Percentiles rank a stretch among this genome's conserved stretches.
These are phyloP conservation scores for Boletus albobrunnescens DNA, from an alignment of 1,284 basidiomycete genomes.

Conservation along the genomic window DNA sequence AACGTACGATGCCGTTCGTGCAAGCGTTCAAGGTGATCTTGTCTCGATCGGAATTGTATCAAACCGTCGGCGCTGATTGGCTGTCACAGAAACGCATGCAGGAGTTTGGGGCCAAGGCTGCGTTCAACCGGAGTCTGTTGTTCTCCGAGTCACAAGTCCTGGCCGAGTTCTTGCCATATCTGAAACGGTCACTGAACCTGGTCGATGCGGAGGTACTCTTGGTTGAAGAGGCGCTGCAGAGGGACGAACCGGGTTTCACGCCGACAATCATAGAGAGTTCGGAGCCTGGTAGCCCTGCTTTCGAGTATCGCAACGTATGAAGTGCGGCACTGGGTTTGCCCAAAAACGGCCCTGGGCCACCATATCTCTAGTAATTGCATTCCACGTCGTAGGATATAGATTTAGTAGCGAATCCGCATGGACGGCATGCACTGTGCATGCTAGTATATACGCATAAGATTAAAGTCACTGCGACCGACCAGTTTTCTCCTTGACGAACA, in stretches of 20 bases:
- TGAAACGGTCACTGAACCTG: constrained; percentile 81
- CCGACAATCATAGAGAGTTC: constrained; percentile 74
- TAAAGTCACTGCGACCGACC: neutral
- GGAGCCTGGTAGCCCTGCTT: constrained; percentile 84
- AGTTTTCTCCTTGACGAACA: neutral
- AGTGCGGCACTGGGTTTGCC: neutral
- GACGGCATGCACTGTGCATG: neutral
- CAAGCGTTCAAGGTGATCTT: constrained; percentile 83
- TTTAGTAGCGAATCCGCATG: neutral
- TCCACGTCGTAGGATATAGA: neutral
- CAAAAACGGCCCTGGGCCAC: too few relatives aligned
- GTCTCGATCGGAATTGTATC: constrained; percentile 13
- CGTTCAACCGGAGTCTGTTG: constrained; percentile 83
- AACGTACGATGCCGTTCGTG: constrained; percentile 93
- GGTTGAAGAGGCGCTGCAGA: constrained; percentile 50
- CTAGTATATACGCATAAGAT: constrained; percentile 16
- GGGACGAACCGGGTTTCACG: constrained; percentile 53
- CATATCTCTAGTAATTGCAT: neutral
- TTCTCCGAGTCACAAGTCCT: constrained; percentile 87
- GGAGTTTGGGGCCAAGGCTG: constrained; percentile 73
- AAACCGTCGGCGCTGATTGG: constrained; percentile 1
- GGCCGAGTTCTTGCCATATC: constrained; percentile 70
- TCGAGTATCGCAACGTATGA: constrained; percentile 76
- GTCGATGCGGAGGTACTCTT: constrained; percentile 46
- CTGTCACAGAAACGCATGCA: constrained; percentile 77